Base-by-base conservation (phyloP, 148 eudicot species). In the Rhododendron kiyosumense region DNA sequence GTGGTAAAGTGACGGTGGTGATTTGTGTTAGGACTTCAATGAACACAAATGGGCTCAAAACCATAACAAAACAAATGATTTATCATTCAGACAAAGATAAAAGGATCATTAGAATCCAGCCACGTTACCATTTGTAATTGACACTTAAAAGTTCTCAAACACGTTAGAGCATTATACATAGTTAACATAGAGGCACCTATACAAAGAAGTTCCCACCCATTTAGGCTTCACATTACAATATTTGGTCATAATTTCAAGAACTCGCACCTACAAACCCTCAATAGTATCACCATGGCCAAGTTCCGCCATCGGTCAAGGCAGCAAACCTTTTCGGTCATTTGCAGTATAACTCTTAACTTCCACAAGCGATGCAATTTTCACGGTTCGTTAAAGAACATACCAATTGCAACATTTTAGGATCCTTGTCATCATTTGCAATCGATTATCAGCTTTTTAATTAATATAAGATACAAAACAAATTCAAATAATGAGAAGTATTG, bases 311-410 rank as follows among this genome's bases (percentile, higher is more conserved):
- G 48, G 63, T 13, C 7, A 49, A 51, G 65, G 13, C 45, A 30
- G 8, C 52, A 67, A 69, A 32, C 9, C 32, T 67, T 17, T 20
- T 20, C 0, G 5, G 24, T 48, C 3, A 4, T 8, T 51, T 7
- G 12, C 2, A 20, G 30, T 7, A 3, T 20, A 32, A 75, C 20
- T 17, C 34, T 87, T 84, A 96, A 90, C 99, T 94, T 80, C 97
- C 98, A 90, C 99, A 96, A 65, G 99, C 91, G 88, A 94, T 4
- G 91, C 98, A 96, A 1, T 96, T 96, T 2, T 96, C 99, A 9
- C 94, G 93, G 88, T 96, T 94, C 9, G 92, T 87, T 86, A 94
- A 86, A 14, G 98, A 95, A 85, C 99, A 96, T 4, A 91, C 94
- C 95, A 96, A 92, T 48, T 96, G 94, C 11, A 94, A 94, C 87